Conservation (phyloP, 768 basidiomycete genomes). For the Rhizopogon salebrosus region DNA sequence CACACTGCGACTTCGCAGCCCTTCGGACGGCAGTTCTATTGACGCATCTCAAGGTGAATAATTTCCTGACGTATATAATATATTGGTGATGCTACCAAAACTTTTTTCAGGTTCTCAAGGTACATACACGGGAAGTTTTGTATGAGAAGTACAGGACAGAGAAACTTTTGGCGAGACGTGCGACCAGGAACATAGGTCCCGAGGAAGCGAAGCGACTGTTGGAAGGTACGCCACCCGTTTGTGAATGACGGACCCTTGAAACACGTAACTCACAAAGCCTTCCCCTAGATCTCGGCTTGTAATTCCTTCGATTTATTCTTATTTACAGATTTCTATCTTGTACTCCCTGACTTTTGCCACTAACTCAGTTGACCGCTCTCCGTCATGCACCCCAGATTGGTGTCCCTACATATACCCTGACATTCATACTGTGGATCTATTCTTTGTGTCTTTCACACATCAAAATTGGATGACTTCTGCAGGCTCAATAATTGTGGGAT, state of each 20-base stretch:
- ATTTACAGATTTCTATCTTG: background rate
- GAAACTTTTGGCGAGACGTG: conserved; percentile 82
- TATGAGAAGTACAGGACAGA: conserved; percentile 94
- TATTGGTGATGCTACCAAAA: conserved; percentile 5
- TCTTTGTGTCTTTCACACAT: background rate
- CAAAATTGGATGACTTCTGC: too few relatives aligned
- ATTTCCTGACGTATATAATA: conserved; percentile 13
- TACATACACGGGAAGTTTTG: conserved; percentile 79
- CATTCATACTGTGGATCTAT: background rate
- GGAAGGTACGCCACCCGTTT: conserved; percentile 46
- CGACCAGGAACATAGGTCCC: conserved; percentile 72
- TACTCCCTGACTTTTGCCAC: background rate
- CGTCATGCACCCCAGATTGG: background rate
- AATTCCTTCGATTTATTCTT: conserved; percentile 13
- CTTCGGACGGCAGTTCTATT: conserved; percentile 80
- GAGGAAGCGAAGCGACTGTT: conserved; percentile 68
- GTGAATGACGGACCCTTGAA: conserved; percentile 5
- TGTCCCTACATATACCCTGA: background rate
- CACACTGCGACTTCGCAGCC: conserved; percentile 84
- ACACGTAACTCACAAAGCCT: conserved; percentile 18
- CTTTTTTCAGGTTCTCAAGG: conserved; percentile 65
- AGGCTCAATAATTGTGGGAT: too few relatives aligned
- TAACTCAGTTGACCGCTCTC: background rate
- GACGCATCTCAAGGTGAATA: conserved; percentile 75
- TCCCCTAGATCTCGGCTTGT: conserved; percentile 43